Conservation (phyloP, 176 grass and related monocot genomes). For the Oryza longistaminata region DNA sequence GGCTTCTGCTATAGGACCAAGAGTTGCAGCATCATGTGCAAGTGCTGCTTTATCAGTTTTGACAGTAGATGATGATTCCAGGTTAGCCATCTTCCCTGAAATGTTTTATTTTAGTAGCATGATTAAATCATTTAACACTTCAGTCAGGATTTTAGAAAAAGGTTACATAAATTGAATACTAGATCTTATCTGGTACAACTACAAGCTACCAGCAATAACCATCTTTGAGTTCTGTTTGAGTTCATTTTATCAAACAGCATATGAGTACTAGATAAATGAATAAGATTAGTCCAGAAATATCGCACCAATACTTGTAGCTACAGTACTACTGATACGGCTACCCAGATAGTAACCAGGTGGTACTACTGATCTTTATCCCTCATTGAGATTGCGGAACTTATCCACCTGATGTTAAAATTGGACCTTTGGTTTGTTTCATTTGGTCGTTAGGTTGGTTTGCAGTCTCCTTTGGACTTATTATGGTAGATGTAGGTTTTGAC, state of each 20-base stretch:
- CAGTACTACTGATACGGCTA: background rate
- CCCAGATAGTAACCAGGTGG: background rate
- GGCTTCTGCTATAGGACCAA: constrained; percentile 85
- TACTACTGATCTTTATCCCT: background rate
- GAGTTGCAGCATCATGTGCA: constrained; percentile 92
- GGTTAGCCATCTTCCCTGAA: constrained; percentile 55
- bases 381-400: background rate
- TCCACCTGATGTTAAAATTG: background rate
- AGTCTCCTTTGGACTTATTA: background rate
- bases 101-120: constrained; percentile 18
- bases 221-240: background rate
- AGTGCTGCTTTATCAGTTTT: constrained; percentile 74
- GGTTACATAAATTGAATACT: background rate
- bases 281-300: background rate
- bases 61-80: constrained; percentile 75
- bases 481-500: constrained; percentile 28
- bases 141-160: background rate
- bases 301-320: background rate
- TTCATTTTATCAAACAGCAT: background rate
- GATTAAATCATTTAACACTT: constrained; percentile 28
- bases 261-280: background rate
- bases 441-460: background rate
- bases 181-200: background rate
- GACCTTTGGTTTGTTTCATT: constrained; percentile 1
- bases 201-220: background rate